A percentile compares a stretch with the other conserved stretches of the same genome.
Conservation (phyloP, 148 eudicot species). For the Pouteria glomerata region DNA sequence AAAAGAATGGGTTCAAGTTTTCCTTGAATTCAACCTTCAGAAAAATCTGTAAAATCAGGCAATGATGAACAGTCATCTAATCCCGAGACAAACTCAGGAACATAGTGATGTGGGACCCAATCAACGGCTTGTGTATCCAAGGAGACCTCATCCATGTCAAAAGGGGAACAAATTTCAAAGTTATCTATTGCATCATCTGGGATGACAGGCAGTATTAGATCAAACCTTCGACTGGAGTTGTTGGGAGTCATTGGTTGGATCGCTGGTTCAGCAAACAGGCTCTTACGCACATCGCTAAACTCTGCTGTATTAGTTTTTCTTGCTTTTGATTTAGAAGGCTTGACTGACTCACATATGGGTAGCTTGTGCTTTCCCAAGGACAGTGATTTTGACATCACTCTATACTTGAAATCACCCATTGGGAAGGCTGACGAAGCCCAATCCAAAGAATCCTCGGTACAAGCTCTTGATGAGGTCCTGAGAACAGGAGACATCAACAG, state of each 20-base stretch:
- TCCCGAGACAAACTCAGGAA: slow-evolving; percentile 47
- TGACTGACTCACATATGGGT: slow-evolving; percentile 34
- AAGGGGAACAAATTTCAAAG: slow-evolving; percentile 12
- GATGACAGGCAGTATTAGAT: slow-evolving; percentile 18
- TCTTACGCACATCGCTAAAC: slow-evolving; percentile 18
- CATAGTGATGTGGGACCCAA: slow-evolving; percentile 31
- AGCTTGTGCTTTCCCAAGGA: slow-evolving; percentile 72
- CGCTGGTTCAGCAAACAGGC: slow-evolving; percentile 25
- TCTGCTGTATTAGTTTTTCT: slow-evolving; percentile 51
- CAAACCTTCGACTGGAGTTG: slow-evolving; percentile 19
- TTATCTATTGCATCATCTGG: slow-evolving; percentile 20
- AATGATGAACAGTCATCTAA: slow-evolving; percentile 58
- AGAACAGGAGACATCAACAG: slow-evolving; percentile 6
- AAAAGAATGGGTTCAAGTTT: not conserved
- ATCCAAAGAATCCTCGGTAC: slow-evolving; percentile 32
- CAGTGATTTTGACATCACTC: slow-evolving; percentile 34
- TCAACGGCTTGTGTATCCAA: slow-evolving; percentile 23
- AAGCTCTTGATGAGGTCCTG: slow-evolving; percentile 51
- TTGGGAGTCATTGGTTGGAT: slow-evolving; percentile 17
- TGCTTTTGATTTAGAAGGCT: slow-evolving; percentile 59
- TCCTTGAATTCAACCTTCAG: slow-evolving; percentile 17
- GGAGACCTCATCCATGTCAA: slow-evolving; percentile 22
- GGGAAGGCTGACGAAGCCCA: slow-evolving; percentile 57
- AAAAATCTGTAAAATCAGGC: slow-evolving; percentile 55
- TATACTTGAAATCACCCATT: slow-evolving; percentile 36